Evolutionary conservation across 1,139 yeast genomes (phyloP), one percentile per base, ranked within the genome.

Genomic region (Debaryomyces fabryi): DNA sequence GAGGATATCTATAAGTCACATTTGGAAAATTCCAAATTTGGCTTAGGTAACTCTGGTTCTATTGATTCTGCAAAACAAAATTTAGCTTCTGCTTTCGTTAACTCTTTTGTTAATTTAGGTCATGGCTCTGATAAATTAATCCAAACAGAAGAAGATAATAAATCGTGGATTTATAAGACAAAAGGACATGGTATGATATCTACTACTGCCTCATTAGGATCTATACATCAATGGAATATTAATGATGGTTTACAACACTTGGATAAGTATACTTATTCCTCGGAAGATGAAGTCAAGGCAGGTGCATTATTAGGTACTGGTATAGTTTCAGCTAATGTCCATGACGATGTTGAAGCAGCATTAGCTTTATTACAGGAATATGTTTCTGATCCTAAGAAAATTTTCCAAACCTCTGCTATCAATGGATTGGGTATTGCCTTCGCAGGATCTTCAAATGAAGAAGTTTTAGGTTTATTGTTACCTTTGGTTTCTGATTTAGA

Each of bases 261-360:
- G 60, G 98, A 93, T 71, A 90, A 88, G 67, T 92, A 88, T 67
- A 77, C 93, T 52, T 91, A 92, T 64, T 87, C 96, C 6, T 79
- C 85, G 24, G 96, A 91, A 60, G 86, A 85, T 51, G 93, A 90
- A 62, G 84, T 92, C 56, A 90, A 90, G 69, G 97, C 98, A 10
- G 99, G 99, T 70, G 97, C 99, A 4, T 76, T 93, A 52, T 78
- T 95, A 56, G 99, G 98, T 68, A 90, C 91, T 67, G 99, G 99
- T 69, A 79, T 95, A 45, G 87, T 90, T n/a, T 89, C 96, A 35
- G 80, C 96, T 29, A 96, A 96, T 68, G 95, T 95, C 49, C 97
- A 90, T 66, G 97, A 93, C 64, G 99, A 93, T 53, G 90, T 91
- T 42, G 98, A 92, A 58, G 96, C 98, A 5, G 96, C 97, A 4